These are phyloP conservation scores for Vaccinium macrocarpon DNA, from an alignment of 148 eudicot species.

Conservation along the genomic window DNA sequence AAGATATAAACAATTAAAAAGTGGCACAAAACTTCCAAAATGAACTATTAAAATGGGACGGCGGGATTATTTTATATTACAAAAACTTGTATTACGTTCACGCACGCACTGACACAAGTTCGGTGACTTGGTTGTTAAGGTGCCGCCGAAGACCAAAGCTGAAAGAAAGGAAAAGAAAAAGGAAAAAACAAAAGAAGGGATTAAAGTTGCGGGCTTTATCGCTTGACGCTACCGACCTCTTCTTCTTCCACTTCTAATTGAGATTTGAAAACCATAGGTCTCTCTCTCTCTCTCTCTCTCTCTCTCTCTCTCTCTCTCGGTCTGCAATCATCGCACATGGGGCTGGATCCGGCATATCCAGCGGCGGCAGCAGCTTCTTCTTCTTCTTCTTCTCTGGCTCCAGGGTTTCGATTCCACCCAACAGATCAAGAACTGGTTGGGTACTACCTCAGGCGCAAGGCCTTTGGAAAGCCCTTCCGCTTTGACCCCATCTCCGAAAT, in stretches of 20 bases:
- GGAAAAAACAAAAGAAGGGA: no score
- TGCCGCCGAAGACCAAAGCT: no score
- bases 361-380: constrained; percentile 1
- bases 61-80: no score
- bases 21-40: no score
- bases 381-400: constrained; percentile 37
- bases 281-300: constrained; percentile 7
- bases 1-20: no score
- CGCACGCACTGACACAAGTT: no score
- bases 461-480: constrained; percentile 49
- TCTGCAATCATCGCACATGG: constrained; percentile 10
- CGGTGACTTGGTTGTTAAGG: no score
- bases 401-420: constrained; percentile 82
- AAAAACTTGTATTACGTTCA: no score
- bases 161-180: no score
- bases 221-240: not conserved
- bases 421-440: constrained; percentile 75
- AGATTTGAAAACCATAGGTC: not conserved
- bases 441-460: constrained; percentile 62
- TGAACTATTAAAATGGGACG: no score
- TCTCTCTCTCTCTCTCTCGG: not conserved
- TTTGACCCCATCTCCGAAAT: constrained; percentile 64
- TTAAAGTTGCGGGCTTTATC: not conserved
- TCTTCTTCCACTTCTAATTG: not conserved
- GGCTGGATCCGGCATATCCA: not conserved